Percentiles rank a stretch among this genome's conserved stretches.
These are phyloP conservation scores for Annulohypoxylon truncatum DNA, from an alignment of 2,329 filamentous ascomycete genomes.

Conservation along the genomic window DNA sequence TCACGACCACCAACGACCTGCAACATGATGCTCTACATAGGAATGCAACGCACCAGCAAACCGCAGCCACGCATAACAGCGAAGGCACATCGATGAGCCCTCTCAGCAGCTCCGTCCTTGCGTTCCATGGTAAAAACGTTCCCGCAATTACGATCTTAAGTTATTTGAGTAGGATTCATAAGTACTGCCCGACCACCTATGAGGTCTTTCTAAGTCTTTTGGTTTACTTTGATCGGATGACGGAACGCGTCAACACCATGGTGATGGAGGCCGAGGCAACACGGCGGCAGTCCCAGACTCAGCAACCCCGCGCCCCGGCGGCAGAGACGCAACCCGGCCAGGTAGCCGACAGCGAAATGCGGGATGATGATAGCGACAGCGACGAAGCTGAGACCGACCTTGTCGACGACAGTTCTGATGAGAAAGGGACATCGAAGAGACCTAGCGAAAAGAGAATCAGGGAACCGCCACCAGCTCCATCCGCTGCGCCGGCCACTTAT, in stretches of 20 bases:
- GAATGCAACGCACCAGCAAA: constrained; percentile 68
- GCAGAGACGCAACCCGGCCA: constrained; percentile 9
- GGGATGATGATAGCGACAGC: constrained; percentile 50
- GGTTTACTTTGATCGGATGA: constrained; percentile 99
- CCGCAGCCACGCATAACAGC: constrained; percentile 59
- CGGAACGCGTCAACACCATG: constrained; percentile 88
- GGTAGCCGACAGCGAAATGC: constrained; percentile 53
- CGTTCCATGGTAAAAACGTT: constrained; percentile 98
- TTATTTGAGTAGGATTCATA: constrained; percentile 95
- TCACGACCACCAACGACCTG: constrained; percentile 93
- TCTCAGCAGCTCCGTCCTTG: constrained; percentile 77
- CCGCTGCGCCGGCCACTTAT: constrained; percentile 61
- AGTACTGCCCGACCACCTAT: constrained; percentile 98
- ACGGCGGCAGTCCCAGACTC: constrained; percentile 52
- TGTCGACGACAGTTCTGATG: constrained; percentile 60
- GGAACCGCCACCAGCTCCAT: constrained; percentile 34
- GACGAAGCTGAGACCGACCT: constrained; percentile 64
- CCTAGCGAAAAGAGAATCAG: constrained; percentile 41
- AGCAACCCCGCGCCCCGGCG: constrained; percentile 31
- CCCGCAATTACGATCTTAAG: constrained; percentile 96
- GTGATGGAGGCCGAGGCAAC: constrained; percentile 75
- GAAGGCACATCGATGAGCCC: constrained; percentile 68
- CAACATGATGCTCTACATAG: constrained; percentile 93
- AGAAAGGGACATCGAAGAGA: constrained; percentile 51
- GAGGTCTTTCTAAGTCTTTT: constrained; percentile 96